A percentile compares a stretch with the other conserved stretches of the same genome.
These are phyloP conservation scores for Canavalia gladiata DNA, from an alignment of 306 rosid genomes.

Conservation along the genomic window DNA sequence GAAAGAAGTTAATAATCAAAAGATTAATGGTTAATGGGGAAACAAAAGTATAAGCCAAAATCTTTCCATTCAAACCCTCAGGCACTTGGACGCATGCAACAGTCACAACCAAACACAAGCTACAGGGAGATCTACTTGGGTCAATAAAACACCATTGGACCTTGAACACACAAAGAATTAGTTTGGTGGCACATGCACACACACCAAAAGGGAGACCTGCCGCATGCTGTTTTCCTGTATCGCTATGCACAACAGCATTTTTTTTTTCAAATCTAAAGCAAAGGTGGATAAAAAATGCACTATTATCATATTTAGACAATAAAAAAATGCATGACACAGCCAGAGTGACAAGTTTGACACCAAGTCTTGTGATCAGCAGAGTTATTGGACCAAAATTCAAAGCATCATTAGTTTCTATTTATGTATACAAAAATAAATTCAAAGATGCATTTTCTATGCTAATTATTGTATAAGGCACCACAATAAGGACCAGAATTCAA, in stretches of 20 bases:
- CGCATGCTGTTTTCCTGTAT: neutral
- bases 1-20: neutral
- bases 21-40: constrained; percentile 6
- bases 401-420: constrained; percentile 15
- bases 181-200: neutral
- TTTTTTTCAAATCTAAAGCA: neutral
- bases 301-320: constrained; percentile 1
- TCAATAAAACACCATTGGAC: constrained; percentile 15
- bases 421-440: neutral
- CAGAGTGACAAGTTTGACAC: constrained; percentile 2
- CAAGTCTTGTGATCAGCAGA: neutral
- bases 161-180: neutral
- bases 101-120: neutral
- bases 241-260: neutral
- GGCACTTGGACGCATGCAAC: neutral
- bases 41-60: constrained; percentile 20
- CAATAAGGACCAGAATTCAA: neutral
- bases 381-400: constrained; percentile 32
- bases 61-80: constrained; percentile 2
- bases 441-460: neutral
- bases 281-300: neutral
- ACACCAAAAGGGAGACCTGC: constrained; percentile 16
- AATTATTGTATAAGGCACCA: neutral
- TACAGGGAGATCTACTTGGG: neutral
- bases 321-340: neutral